Percentiles rank a stretch among this genome's conserved stretches.
Evolutionary conservation across 1,139 yeast species (phyloP).

Genomic region (Yamadazyma songkhlaensis): DNA sequence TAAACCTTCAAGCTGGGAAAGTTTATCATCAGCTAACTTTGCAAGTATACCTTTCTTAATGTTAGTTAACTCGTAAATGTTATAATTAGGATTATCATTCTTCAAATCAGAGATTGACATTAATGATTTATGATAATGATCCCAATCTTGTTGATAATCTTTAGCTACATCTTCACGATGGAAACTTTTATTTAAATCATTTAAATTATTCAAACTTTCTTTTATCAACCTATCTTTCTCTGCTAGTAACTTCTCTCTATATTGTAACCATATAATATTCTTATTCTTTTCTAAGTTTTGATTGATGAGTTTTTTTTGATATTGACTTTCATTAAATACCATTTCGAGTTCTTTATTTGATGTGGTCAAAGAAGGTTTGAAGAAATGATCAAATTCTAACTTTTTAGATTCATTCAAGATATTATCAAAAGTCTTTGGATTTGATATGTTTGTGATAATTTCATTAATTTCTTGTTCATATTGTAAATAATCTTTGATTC

Average conservation of each 20-base stretch:
- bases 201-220: conserved; percentile 23
- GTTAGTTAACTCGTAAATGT: conserved; percentile 34
- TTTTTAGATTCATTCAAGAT: conserved; percentile 13
- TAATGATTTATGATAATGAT: conserved; percentile 32
- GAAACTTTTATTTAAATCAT: conserved; percentile 25
- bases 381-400: conserved; percentile 31
- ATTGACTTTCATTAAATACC: conserved; percentile 27
- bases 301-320: conserved; percentile 25
- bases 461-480: conserved; percentile 19
- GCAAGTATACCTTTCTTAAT: conserved; percentile 18
- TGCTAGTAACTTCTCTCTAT: conserved; percentile 21
- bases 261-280: conserved; percentile 35
- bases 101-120: conserved; percentile 14
- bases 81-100: conserved; percentile 10
- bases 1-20: conserved; percentile 22
- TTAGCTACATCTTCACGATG: conserved; percentile 18
- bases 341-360: conserved; percentile 25
- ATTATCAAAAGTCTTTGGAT: conserved; percentile 35
- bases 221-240: conserved; percentile 23
- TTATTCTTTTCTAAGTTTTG: conserved; percentile 24
- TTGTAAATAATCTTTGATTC: conserved; percentile 22
- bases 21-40: conserved; percentile 5
- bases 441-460: conserved; percentile 26
- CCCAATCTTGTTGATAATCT: conserved; percentile 14
- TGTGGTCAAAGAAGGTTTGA: conserved; percentile 24